Conservation (phyloP, 352 stramenopile species). For the Pythium sp. region DNA sequence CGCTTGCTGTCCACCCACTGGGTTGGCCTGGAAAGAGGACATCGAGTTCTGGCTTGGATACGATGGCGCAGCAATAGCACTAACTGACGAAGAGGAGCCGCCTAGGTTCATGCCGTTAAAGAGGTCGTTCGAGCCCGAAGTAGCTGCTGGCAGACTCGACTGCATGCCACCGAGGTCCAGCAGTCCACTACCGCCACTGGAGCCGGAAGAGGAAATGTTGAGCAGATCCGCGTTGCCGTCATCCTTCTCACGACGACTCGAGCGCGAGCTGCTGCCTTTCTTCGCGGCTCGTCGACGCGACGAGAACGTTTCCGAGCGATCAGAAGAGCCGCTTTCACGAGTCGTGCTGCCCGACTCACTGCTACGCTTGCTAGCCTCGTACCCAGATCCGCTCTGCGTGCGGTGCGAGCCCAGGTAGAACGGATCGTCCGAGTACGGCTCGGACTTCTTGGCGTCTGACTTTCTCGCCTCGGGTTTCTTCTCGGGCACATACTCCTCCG, state of each 20-base stretch:
- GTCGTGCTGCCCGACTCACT: background rate
- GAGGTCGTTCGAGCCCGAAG: conserved; percentile 34
- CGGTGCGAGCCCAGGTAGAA: conserved; percentile 65
- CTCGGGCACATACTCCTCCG: conserved; percentile 74
- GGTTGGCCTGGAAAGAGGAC: conserved; percentile 23
- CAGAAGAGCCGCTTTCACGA: conserved; percentile 29
- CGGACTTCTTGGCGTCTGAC: conserved; percentile 33
- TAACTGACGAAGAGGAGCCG: conserved; percentile 11
- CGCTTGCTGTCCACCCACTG: conserved; percentile 14
- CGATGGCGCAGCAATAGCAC: conserved; percentile 19
- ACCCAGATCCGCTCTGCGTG: conserved; percentile 38
- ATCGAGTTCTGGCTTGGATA: conserved; percentile 43
- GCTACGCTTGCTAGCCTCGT: conserved; percentile 25
- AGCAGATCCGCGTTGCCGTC: conserved; percentile 56
- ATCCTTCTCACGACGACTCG: conserved; percentile 51
- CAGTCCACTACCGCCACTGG: conserved; percentile 32
- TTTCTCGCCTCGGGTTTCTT: conserved; percentile 26
- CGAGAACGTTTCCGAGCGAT: conserved; percentile 70
- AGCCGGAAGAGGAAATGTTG: conserved; percentile 37
- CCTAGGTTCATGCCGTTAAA: conserved; percentile 68
- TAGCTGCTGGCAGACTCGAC: conserved; percentile 38
- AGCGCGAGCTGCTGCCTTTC: conserved; percentile 47
- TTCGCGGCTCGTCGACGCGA: conserved; percentile 64
- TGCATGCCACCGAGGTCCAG: conserved; percentile 47
- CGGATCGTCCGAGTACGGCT: conserved; percentile 77